Evolutionary conservation across 108 stramenopile species (phyloP).

Genomic region (Stephanodiscus minutulus): DNA sequence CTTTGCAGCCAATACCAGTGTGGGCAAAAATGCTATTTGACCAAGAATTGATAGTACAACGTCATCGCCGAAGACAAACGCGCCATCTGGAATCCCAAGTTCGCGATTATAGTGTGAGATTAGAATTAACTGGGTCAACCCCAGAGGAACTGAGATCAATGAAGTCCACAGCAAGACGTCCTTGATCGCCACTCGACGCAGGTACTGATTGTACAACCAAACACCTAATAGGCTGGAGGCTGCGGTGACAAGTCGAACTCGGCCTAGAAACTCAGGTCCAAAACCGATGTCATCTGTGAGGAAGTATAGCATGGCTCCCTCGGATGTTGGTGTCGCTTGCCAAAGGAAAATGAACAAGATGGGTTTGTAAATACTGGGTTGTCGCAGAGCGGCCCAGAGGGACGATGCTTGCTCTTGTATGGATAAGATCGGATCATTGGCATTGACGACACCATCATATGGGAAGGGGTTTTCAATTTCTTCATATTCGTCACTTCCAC

Average conservation of each 20-base stretch:
- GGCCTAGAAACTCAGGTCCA: constrained; percentile 91
- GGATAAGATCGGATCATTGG: constrained; percentile 13
- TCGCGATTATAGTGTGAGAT: constrained; percentile 84
- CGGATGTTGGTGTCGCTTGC: constrained; percentile 93
- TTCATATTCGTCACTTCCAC: constrained; percentile 3
- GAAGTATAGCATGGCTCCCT: constrained; percentile 94
- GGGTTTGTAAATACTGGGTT: constrained; percentile 88
- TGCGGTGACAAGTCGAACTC: constrained; percentile 84
- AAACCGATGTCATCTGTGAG: constrained; percentile 91
- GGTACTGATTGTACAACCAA: constrained; percentile 73
- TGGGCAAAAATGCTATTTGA: constrained; percentile 90
- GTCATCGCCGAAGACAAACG: constrained; percentile 94
- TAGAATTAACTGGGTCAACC: constrained; percentile 80
- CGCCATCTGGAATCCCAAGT: constrained; percentile 89
- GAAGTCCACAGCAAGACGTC: constrained; percentile 86
- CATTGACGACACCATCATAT: constrained; percentile 1
- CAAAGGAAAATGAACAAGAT: constrained; percentile 93
- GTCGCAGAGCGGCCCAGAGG: constrained; percentile 79
- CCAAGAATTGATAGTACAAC: constrained; percentile 86
- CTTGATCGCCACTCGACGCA: constrained; percentile 69
- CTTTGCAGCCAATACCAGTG: constrained; percentile 90
- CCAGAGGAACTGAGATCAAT: constrained; percentile 71
- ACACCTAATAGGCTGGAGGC: constrained; percentile 88
- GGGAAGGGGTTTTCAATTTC: too few species aligned
- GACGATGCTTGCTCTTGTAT: constrained; percentile 67